Conservation (phyloP, 169 alveolate species). For the Perkinsus marinus region DNA sequence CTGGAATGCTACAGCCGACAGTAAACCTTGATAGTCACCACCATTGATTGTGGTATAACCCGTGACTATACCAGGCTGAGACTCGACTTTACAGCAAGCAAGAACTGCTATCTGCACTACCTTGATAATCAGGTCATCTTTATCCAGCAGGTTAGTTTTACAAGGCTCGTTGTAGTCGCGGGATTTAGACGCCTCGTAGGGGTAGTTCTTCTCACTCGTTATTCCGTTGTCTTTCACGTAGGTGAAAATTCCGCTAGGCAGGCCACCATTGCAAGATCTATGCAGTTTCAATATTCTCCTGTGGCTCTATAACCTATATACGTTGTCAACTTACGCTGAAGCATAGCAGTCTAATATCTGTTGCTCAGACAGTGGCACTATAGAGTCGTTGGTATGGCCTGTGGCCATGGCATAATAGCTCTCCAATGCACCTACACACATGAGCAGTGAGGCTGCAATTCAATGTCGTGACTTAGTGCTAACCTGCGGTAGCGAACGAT, state of each 20-base stretch:
- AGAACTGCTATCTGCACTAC: neutral
- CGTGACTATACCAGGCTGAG: neutral
- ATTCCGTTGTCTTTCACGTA: neutral
- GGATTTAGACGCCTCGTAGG: neutral
- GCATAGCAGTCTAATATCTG: neutral
- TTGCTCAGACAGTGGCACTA: neutral
- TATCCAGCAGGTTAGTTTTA: neutral
- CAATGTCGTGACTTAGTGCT: neutral
- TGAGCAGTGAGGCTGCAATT: neutral
- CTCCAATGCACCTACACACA: neutral
- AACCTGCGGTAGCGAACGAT: slow-evolving; percentile 61
- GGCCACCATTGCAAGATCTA: neutral
- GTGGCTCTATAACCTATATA: too few species aligned
- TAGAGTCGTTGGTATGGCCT: neutral
- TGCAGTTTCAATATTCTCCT: neutral
- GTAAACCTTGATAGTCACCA: neutral
- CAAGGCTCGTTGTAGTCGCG: neutral
- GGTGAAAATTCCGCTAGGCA: neutral
- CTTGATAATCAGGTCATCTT: neutral
- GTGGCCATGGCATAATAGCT: neutral
- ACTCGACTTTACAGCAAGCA: neutral
- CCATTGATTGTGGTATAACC: neutral
- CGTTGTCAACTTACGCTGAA: neutral
- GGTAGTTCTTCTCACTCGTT: neutral
- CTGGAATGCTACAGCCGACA: neutral